Conservation (phyloP, 108 stramenopile genomes). For the Fragilaria crotonensis region DNA sequence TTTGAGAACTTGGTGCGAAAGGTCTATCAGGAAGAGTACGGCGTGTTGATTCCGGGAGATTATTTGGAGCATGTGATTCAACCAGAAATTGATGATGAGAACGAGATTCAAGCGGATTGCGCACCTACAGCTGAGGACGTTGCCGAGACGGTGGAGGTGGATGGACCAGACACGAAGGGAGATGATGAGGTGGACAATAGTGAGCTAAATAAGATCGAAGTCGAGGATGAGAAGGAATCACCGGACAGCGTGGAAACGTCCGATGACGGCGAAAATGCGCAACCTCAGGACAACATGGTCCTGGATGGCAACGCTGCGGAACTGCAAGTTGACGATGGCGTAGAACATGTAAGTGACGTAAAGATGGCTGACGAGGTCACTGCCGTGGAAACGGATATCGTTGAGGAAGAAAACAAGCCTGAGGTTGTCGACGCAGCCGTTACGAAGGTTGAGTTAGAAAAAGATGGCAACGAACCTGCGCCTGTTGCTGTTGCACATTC, state of each 20-base stretch:
- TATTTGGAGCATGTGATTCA: too few species aligned
- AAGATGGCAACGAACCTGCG: too few species aligned
- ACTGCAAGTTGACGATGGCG: conserved; percentile 24
- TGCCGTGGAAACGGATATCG: background rate
- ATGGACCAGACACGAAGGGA: background rate
- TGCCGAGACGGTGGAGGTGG: background rate
- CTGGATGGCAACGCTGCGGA: too few species aligned
- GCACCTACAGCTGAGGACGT: background rate
- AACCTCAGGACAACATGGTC: too few species aligned
- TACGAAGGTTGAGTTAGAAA: conserved; percentile 22
- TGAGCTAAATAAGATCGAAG: too few species aligned
- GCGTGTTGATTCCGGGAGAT: conserved; percentile 53
- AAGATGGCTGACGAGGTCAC: conserved; percentile 4
- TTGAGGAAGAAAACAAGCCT: conserved; percentile 5
- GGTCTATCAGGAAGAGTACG: conserved; percentile 48
- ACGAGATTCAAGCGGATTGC: conserved; percentile 1
- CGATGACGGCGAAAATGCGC: too few species aligned
- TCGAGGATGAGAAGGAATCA: too few species aligned
- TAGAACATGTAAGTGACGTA: conserved; percentile 23
- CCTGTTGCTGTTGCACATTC: too few species aligned
- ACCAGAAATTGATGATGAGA: conserved; percentile 3
- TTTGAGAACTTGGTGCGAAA: conserved; percentile 59
- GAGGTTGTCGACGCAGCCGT: conserved; percentile 9
- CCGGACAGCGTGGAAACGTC: too few species aligned
- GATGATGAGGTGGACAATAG: background rate